Base-by-base conservation (phyloP, 2,329 filamentous ascomycete species). In the Trichophyton simii region DNA sequence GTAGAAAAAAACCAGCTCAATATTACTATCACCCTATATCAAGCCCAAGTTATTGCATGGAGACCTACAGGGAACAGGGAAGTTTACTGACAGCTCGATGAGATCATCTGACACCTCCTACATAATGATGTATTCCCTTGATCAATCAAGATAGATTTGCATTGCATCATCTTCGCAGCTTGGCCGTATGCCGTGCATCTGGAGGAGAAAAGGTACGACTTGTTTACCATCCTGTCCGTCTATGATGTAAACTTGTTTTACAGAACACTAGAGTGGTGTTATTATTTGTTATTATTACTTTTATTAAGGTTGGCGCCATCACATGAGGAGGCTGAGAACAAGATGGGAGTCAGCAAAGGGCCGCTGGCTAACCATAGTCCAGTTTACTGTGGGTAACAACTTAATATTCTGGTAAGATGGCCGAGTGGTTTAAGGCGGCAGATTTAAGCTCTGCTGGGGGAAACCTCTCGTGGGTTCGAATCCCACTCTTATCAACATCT, bases 401-500 rank as follows among this genome's bases (percentile, higher is more conserved):
- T 55, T 55, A 55, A 55, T 55, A 55, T 55, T 55, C 52, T 36
- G 52, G 52, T 55, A 55, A 55, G 52, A 55, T 52, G 46, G 46
- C 46, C 52, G 52, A 55, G 52, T 55, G 52, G 52, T 55, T 55
- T 55, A 55, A 55, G 52, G 52, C 52, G 52, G 52, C 52, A 55
- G 52, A 55, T 55, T 55, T 55, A 55, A 55, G 52, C 52, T 55
- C 52, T 55, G 52, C 52, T 55, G 52, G 15, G 52, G 52, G 52
- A 55, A 20, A 55, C 52, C 52, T 55, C 52, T 55, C 52, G 52
- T 55, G 52, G 52, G 52, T 55, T 55, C 52, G 52, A 55, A 55
- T 55, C 52, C 52, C 52, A 55, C 52, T 55, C 52, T 55, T 55
- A 55, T 55, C 52, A 55, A 38, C 52, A 55, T 55, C 25, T 36